These are phyloP conservation scores for Acanthamoeba sp. DNA, from an alignment of 208 protist genomes.

Conservation along the genomic window DNA sequence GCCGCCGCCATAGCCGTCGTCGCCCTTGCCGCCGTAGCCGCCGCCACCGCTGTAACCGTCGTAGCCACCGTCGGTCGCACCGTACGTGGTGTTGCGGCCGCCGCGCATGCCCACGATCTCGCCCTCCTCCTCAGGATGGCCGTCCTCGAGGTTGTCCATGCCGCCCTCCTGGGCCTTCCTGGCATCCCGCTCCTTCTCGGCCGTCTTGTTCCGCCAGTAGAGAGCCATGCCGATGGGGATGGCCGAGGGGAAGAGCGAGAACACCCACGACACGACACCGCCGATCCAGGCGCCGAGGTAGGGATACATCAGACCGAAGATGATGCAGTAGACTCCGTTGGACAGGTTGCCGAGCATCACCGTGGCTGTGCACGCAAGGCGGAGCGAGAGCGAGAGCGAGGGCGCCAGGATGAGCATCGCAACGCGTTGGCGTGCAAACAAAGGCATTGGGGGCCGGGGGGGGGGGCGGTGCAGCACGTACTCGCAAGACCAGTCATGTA, in stretches of 20 bases:
- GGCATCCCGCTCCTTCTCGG: conserved; percentile 12
- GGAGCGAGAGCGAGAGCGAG: not conserved
- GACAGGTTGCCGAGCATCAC: conserved; percentile 44
- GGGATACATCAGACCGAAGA: conserved; percentile 36
- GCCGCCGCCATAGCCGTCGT: not conserved
- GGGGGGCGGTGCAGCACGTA: not conserved
- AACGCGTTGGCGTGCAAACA: not conserved
- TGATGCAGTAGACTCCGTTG: conserved; percentile 49
- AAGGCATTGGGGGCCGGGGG: not conserved
- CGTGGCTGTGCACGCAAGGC: not conserved
- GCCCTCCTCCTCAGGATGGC: not conserved
- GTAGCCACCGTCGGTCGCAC: not conserved
- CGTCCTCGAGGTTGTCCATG: conserved; percentile 1
- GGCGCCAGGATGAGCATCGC: too few relatives aligned
- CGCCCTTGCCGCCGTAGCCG: not conserved
- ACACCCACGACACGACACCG: conserved; percentile 12
- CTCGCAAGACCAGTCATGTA: conserved; percentile 43
- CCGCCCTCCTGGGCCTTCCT: not conserved
- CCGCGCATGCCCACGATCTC: not conserved
- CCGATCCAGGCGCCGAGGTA: conserved; percentile 35
- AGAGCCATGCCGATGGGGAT: conserved; percentile 38
- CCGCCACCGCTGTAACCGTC: not conserved
- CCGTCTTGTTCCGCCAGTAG: conserved; percentile 44
- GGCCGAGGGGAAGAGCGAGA: conserved; percentile 40
- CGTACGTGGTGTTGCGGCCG: conserved; percentile 1